phyloP scores from a whole-genome alignment of 768 basidiomycete genomes.

The Leccinum subgranulosum region DNA sequence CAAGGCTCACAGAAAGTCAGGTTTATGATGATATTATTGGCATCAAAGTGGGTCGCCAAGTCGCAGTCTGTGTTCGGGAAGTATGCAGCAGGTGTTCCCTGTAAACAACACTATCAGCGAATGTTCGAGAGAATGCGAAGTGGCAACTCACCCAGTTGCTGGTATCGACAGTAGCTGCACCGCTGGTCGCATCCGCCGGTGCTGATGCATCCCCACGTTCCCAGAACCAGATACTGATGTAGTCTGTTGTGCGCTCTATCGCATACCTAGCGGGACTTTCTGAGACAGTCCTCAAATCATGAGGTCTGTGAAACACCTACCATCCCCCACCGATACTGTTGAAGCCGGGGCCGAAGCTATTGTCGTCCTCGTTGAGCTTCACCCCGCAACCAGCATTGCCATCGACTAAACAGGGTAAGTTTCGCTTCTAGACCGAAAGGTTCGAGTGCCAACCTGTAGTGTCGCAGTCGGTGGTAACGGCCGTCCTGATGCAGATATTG shows the following conservation, averaged over 20 bases:
- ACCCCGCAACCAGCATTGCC: slow-evolving; percentile 40
- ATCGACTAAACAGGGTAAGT: slow-evolving; percentile 17
- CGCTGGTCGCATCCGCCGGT: slow-evolving; percentile 32
- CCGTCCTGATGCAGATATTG: slow-evolving; percentile 11
- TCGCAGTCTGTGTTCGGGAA: slow-evolving; percentile 41
- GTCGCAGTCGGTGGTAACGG: slow-evolving; percentile 24
- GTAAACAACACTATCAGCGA: background rate
- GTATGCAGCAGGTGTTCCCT: slow-evolving; percentile 35
- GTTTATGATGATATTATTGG: slow-evolving; percentile 34
- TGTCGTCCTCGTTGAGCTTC: slow-evolving; percentile 15
- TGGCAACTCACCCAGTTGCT: slow-evolving; percentile 19
- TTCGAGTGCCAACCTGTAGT: slow-evolving; percentile 8
- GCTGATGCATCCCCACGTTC: slow-evolving; percentile 29
- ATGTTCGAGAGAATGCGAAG: background rate
- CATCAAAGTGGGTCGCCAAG: slow-evolving; percentile 34
- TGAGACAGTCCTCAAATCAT: background rate
- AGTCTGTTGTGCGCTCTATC: slow-evolving; percentile 31
- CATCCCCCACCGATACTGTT: slow-evolving; percentile 40
- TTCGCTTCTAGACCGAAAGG: background rate
- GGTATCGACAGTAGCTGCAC: slow-evolving; percentile 17
- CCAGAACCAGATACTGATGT: slow-evolving; percentile 44
- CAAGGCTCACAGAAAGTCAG: slow-evolving; percentile 30
- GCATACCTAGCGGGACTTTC: slow-evolving; percentile 32
- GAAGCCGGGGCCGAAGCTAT: slow-evolving; percentile 29
- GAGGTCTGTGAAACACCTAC: slow-evolving; percentile 15